Evolutionary conservation across 306 rosid species (phyloP).

Genomic region (Trichosanthes cucumerina): DNA sequence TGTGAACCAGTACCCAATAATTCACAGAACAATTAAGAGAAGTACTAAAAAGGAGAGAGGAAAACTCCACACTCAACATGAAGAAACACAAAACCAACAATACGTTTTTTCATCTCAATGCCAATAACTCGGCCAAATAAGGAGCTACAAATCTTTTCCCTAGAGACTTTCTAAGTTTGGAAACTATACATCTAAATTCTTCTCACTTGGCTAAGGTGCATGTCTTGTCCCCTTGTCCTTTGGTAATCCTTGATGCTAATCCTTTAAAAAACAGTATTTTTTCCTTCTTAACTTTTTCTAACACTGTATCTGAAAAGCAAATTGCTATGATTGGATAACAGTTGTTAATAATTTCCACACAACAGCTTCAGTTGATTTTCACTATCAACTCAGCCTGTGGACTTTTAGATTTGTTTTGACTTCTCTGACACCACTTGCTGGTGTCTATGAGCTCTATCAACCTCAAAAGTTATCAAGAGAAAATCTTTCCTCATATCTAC

Average conservation of each 20-base stretch:
- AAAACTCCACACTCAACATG: neutral
- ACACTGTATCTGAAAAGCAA: neutral
- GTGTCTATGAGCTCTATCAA: neutral
- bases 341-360: neutral
- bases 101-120: neutral
- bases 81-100: neutral
- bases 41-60: neutral
- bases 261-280: neutral
- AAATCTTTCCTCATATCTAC: neutral
- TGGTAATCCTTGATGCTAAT: neutral
- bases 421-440: neutral
- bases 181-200: neutral
- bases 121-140: neutral
- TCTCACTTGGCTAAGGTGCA: neutral
- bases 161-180: neutral
- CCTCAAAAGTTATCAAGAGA: neutral
- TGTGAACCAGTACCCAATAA: constrained; percentile 11
- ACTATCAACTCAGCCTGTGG: neutral
- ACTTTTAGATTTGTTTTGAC: neutral
- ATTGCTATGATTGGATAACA: neutral
- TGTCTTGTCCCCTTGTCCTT: neutral
- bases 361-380: neutral
- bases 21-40: neutral
- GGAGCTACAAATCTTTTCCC: neutral
- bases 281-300: neutral